A percentile compares a stretch with the other conserved stretches of the same genome.
Conservation (phyloP, 2,329 filamentous ascomycete species). For the Tolypocladium sp. region DNA sequence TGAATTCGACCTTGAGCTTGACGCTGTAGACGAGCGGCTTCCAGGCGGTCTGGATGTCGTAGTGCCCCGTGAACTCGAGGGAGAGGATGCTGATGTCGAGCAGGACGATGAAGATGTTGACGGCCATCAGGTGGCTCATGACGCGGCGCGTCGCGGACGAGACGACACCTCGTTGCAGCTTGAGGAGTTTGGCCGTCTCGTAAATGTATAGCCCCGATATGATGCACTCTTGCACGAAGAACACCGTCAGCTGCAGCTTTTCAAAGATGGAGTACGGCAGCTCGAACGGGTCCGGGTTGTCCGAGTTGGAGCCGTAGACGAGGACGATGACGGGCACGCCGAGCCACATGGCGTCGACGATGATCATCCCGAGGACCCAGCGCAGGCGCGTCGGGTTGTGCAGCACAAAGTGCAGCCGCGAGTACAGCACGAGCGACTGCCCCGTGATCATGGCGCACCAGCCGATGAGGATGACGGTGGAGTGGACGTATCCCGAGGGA, state of each 20-base stretch:
- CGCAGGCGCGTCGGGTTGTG: constrained; percentile 38
- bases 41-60: constrained; percentile 22
- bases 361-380: constrained; percentile 47
- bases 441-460: constrained; percentile 48
- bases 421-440: constrained; percentile 53
- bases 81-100: constrained; percentile 29
- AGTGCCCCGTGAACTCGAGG: constrained; percentile 20
- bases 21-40: constrained; percentile 24
- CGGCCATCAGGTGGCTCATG: constrained; percentile 22
- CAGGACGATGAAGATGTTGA: constrained; percentile 32
- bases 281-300: constrained; percentile 10
- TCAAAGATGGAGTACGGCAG: constrained; percentile 35
- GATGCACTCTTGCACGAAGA: constrained; percentile 45
- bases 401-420: constrained; percentile 50
- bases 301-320: constrained; percentile 39
- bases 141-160: constrained; percentile 8
- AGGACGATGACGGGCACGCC: constrained; percentile 46
- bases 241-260: constrained; percentile 44
- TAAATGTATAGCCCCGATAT: constrained; percentile 44
- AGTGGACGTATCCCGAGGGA: constrained; percentile 7
- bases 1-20: constrained; percentile 27
- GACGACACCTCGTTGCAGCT: constrained; percentile 23
- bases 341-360: constrained; percentile 40
- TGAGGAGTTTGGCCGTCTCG: constrained; percentile 39
- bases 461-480: constrained; percentile 18